A percentile compares a stretch with the other conserved stretches of the same genome.
phyloP scores from a whole-genome alignment of 768 basidiomycete genomes.

The Xerocomus brunneocitrinus region DNA sequence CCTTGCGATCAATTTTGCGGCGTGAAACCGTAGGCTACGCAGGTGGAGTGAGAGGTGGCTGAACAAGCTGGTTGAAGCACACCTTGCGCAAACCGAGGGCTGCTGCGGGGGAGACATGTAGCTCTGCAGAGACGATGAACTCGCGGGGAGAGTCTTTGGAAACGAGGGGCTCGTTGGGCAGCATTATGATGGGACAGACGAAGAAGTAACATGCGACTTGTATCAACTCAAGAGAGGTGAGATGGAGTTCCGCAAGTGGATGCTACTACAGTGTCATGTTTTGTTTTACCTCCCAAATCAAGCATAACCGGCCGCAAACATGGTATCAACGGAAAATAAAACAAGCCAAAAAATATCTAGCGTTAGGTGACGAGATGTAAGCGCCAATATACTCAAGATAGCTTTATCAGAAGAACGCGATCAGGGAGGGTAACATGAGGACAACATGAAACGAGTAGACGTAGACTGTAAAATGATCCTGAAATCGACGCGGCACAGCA shows the following conservation, averaged over 20 bases:
- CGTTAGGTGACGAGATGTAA: slow-evolving; percentile 4
- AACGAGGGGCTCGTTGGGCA: slow-evolving; percentile 5
- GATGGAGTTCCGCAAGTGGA: background rate
- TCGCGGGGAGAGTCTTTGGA: slow-evolving; percentile 33
- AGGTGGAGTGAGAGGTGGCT: slow-evolving; percentile 7
- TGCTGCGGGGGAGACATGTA: slow-evolving; percentile 55
- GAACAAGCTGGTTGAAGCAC: slow-evolving; percentile 8
- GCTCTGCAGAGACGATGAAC: slow-evolving; percentile 57
- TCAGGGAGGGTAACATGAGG: slow-evolving; percentile 9
- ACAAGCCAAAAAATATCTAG: slow-evolving; percentile 10
- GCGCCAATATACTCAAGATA: slow-evolving; percentile 13
- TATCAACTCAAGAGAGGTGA: background rate
- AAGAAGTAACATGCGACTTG: background rate
- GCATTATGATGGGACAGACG: slow-evolving; percentile 10
- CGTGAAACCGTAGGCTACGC: slow-evolving; percentile 43
- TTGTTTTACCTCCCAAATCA: background rate
- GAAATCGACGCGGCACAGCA: slow-evolving; percentile 1
- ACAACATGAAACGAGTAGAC: slow-evolving; percentile 13
- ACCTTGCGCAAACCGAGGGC: slow-evolving; percentile 57
- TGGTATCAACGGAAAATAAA: slow-evolving; percentile 12
- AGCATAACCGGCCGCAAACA: slow-evolving; percentile 6
- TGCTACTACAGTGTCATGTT: slow-evolving; percentile 5
- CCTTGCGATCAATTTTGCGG: slow-evolving; percentile 55
- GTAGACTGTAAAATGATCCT: slow-evolving; percentile 13
- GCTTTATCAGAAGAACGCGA: slow-evolving; percentile 10